Conservation (phyloP, 176 grass and related monocot genomes). For the Alloteropsis semialata region DNA sequence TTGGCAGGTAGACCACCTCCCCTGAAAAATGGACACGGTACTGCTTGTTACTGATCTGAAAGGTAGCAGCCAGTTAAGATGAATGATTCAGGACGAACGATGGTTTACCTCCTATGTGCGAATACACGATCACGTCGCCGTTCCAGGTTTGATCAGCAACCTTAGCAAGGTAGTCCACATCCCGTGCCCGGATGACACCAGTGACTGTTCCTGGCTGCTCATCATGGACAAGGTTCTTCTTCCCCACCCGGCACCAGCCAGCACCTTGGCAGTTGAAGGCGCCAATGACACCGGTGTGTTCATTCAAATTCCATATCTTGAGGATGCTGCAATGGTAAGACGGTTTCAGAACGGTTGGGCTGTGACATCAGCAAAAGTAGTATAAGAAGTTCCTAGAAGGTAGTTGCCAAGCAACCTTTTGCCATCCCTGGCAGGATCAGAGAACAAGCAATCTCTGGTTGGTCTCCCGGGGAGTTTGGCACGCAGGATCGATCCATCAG, state of each 20-base stretch:
- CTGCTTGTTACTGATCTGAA: background rate
- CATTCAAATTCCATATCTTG: constrained; percentile 89
- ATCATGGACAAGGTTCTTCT: constrained; percentile 76
- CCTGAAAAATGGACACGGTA: constrained; percentile 6
- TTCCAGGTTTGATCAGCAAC: constrained; percentile 47
- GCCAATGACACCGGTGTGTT: constrained; percentile 70
- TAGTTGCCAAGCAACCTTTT: constrained; percentile 42
- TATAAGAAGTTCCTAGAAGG: background rate
- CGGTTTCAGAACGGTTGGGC: background rate
- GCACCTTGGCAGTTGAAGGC: constrained; percentile 91
- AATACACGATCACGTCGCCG: constrained; percentile 63
- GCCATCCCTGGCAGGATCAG: constrained; percentile 73
- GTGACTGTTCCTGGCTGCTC: constrained; percentile 66
- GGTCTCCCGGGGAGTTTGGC: constrained; percentile 67
- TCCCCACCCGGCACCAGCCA: constrained; percentile 62
- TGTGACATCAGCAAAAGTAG: background rate
- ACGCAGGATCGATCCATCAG: constrained; percentile 74
- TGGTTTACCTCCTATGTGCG: constrained; percentile 49
- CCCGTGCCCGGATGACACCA: constrained; percentile 42
- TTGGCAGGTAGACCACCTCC: constrained; percentile 48
- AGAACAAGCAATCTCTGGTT: constrained; percentile 74
- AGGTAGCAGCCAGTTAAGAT: background rate
- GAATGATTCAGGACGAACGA: background rate
- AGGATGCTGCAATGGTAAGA: constrained; percentile 43
- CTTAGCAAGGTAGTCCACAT: constrained; percentile 50